A percentile compares a stretch with the other conserved stretches of the same genome.
Evolutionary conservation across 345 rosid genomes (phyloP).

Genomic region (Populus simonii): DNA sequence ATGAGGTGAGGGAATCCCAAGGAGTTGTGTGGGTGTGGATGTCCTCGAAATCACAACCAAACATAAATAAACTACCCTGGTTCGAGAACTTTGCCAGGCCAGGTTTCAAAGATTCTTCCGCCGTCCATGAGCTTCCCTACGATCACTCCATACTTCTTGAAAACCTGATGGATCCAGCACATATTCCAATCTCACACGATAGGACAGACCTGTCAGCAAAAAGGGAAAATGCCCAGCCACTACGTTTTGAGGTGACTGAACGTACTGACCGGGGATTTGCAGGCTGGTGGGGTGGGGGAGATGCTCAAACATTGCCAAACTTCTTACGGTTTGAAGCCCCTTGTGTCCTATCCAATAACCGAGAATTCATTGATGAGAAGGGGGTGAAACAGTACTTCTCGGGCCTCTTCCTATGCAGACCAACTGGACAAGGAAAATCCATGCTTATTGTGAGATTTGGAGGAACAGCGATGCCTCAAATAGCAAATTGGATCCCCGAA

Average conservation of each 20-base stretch:
- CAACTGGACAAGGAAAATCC: slow-evolving; percentile 91
- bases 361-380: slow-evolving; percentile 55
- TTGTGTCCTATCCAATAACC: slow-evolving; percentile 67
- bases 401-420: slow-evolving; percentile 82
- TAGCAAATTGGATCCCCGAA: slow-evolving; percentile 52
- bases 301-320: slow-evolving; percentile 43
- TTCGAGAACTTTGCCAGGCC: slow-evolving; percentile 79
- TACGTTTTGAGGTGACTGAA: slow-evolving; percentile 66
- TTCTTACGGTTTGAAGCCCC: slow-evolving; percentile 75
- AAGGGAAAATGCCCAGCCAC: slow-evolving; percentile 83
- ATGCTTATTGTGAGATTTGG: slow-evolving; percentile 93
- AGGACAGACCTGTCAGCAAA: slow-evolving; percentile 78
- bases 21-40: slow-evolving; percentile 96
- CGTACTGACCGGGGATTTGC: slow-evolving; percentile 73
- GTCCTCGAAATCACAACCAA: slow-evolving; percentile 30
- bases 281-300: slow-evolving; percentile 80
- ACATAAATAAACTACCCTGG: slow-evolving; percentile 63
- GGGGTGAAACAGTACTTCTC: slow-evolving; percentile 71
- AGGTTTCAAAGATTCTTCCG: slow-evolving; percentile 64
- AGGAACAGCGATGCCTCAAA: slow-evolving; percentile 47
- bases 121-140: slow-evolving; percentile 82
- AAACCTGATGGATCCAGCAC: slow-evolving; percentile 96
- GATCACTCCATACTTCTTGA: slow-evolving; percentile 91
- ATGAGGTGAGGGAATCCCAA: slow-evolving; percentile 74
- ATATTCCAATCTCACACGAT: slow-evolving; percentile 83